phyloP scores from a whole-genome alignment of 1,284 basidiomycete species.

The Malassezia obtusa region DNA sequence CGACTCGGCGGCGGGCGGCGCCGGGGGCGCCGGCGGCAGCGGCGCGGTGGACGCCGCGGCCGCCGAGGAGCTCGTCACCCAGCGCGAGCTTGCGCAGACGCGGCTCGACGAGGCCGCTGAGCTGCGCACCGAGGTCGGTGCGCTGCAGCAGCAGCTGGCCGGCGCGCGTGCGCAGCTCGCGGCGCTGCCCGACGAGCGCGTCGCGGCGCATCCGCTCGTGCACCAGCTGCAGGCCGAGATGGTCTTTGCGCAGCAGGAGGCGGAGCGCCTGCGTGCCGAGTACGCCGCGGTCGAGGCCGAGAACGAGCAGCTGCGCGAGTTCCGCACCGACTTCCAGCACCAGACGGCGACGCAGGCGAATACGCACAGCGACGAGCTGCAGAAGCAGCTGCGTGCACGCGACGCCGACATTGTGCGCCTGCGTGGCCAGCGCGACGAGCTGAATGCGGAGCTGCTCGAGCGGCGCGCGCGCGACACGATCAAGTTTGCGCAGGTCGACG shows the following conservation, averaged over 20 bases:
- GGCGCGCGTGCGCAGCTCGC: constrained; percentile 9
- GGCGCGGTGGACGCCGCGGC: constrained; percentile 1
- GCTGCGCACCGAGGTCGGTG: constrained; percentile 17
- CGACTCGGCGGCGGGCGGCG: not conserved
- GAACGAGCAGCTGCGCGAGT: constrained; percentile 32
- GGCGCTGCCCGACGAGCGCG: constrained; percentile 18
- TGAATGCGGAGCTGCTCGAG: constrained; percentile 34
- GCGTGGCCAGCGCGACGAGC: constrained; percentile 23
- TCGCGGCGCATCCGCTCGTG: constrained; percentile 15
- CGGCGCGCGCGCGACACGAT: constrained; percentile 36
- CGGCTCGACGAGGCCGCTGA: constrained; percentile 14
- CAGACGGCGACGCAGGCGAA: constrained; percentile 26
- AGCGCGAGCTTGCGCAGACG: constrained; percentile 16
- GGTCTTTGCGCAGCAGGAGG: constrained; percentile 17
- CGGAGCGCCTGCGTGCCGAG: constrained; percentile 10
- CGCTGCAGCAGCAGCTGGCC: constrained; percentile 15
- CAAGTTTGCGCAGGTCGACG: constrained; percentile 38
- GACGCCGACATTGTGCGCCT: constrained; percentile 52
- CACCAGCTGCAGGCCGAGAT: constrained; percentile 18
- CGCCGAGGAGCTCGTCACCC: constrained; percentile 12
- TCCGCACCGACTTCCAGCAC: constrained; percentile 19
- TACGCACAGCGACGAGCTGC: constrained; percentile 57
- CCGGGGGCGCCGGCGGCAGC: not conserved
- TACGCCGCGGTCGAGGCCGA: constrained; percentile 23
- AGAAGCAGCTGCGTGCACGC: constrained; percentile 62